A percentile compares a stretch with the other conserved stretches of the same genome.
These are phyloP conservation scores for Pyrenula massariospora DNA, from an alignment of 495 filamentous ascomycete species.

Conservation along the genomic window DNA sequence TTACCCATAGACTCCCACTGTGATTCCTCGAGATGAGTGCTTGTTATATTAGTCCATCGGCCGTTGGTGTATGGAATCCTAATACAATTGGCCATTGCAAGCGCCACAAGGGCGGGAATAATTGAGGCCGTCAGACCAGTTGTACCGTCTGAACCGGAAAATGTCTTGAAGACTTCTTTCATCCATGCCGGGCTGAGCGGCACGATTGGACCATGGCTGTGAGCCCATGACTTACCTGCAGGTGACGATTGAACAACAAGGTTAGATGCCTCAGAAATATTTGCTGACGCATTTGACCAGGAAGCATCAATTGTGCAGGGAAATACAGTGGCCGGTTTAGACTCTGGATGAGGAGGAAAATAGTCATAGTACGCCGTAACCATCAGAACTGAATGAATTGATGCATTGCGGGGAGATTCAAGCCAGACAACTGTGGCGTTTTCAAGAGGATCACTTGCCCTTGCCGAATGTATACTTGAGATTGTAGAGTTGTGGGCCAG, in stretches of 20 bases:
- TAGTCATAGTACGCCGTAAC: not conserved
- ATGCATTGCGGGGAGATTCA: not conserved
- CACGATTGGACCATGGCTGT: not conserved
- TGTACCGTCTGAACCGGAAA: not conserved
- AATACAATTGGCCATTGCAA: not conserved
- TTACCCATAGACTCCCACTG: not conserved
- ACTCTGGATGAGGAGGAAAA: not conserved
- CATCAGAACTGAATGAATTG: not conserved
- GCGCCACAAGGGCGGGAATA: not conserved
- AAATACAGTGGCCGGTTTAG: not conserved
- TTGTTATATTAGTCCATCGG: not conserved
- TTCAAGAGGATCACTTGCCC: not conserved
- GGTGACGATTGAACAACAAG: not conserved
- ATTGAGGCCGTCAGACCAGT: not conserved
- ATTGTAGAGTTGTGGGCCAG: not conserved
- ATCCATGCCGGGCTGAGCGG: not conserved
- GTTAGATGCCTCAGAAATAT: not conserved
- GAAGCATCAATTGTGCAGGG: not conserved
- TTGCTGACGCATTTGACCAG: not conserved
- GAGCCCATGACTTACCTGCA: not conserved
- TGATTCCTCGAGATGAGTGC: too few relatives aligned
- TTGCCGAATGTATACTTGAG: not conserved
- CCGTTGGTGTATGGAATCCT: not conserved
- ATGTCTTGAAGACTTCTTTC: not conserved
- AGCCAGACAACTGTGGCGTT: not conserved